phyloP scores from a whole-genome alignment of 1,284 basidiomycete species.

The Termitomyces sp. region DNA sequence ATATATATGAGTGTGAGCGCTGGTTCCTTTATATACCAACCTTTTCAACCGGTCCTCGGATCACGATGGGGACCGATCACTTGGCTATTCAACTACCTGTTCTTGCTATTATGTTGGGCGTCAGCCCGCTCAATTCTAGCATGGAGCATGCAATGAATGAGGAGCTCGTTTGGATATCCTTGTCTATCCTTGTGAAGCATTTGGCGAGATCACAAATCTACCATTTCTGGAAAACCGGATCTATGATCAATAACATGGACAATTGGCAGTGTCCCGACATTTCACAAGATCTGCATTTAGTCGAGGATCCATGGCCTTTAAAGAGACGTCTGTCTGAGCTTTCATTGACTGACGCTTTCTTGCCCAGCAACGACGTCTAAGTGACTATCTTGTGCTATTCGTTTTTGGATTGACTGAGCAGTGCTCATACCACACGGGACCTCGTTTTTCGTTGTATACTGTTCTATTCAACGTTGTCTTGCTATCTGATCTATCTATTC shows the following conservation, averaged over 20 bases:
- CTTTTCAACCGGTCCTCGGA: background rate
- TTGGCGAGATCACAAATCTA: background rate
- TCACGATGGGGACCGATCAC: background rate
- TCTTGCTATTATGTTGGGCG: background rate
- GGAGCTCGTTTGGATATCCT: background rate
- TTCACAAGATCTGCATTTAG: background rate
- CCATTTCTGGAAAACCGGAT: slow-evolving; percentile 2
- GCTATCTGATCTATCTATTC: background rate
- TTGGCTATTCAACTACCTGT: background rate
- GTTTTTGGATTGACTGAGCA: slow-evolving; percentile 1
- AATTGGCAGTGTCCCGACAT: background rate
- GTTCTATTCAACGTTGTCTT: background rate
- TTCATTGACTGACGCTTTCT: background rate
- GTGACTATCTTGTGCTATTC: background rate
- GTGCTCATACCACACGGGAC: background rate
- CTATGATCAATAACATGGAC: background rate
- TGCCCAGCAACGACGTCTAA: background rate
- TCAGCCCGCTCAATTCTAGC: background rate
- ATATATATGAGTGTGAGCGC: background rate
- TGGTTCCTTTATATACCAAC: background rate
- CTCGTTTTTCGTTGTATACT: background rate
- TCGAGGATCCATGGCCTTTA: background rate
- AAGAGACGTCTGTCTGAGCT: background rate
- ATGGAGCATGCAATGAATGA: background rate
- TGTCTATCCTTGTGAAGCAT: background rate